phyloP scores from a whole-genome alignment of 2,329 filamentous ascomycete genomes.

The Calonectria honghensis region DNA sequence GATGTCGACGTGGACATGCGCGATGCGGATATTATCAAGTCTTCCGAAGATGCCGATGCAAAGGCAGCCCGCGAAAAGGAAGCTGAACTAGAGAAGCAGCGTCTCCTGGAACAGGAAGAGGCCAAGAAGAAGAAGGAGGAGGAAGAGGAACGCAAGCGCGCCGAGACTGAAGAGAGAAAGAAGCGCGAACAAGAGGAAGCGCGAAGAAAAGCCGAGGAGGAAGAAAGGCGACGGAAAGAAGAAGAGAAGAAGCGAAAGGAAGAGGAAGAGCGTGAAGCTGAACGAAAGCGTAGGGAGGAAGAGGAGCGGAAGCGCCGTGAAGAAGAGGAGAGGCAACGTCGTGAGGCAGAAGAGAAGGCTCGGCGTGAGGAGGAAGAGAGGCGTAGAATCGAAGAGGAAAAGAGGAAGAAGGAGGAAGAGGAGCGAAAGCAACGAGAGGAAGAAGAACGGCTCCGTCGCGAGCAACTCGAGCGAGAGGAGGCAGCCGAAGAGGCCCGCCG shows the following conservation, averaged over 20 bases:
- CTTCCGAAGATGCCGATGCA: conserved; percentile 53
- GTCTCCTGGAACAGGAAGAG: conserved; percentile 57
- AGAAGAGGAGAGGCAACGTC: conserved; percentile 60
- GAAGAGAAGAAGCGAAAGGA: conserved; percentile 56
- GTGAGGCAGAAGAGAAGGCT: conserved; percentile 61
- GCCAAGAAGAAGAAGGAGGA: conserved; percentile 60
- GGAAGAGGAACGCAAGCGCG: conserved; percentile 51
- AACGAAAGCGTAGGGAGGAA: conserved; percentile 62
- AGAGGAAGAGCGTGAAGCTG: conserved; percentile 59
- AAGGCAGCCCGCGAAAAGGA: conserved; percentile 62
- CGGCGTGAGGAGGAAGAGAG: conserved; percentile 63
- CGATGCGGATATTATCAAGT: conserved; percentile 63
- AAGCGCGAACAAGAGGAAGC: conserved; percentile 54
- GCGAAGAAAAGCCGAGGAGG: conserved; percentile 56
- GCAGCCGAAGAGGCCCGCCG: conserved; percentile 70
- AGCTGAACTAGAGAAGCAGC: conserved; percentile 56
- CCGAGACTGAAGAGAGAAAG: conserved; percentile 55
- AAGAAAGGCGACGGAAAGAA: conserved; percentile 59
- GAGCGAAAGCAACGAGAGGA: conserved; percentile 65
- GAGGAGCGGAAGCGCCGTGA: conserved; percentile 60
- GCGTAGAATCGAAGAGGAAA: conserved; percentile 62
- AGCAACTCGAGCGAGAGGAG: conserved; percentile 69
- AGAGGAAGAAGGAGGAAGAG: conserved; percentile 62
- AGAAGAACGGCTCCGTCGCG: conserved; percentile 66
- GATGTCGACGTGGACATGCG: conserved; percentile 75